These are phyloP conservation scores for Fraxinus nigra DNA, from an alignment of 305 asterid genomes.

Conservation along the genomic window DNA sequence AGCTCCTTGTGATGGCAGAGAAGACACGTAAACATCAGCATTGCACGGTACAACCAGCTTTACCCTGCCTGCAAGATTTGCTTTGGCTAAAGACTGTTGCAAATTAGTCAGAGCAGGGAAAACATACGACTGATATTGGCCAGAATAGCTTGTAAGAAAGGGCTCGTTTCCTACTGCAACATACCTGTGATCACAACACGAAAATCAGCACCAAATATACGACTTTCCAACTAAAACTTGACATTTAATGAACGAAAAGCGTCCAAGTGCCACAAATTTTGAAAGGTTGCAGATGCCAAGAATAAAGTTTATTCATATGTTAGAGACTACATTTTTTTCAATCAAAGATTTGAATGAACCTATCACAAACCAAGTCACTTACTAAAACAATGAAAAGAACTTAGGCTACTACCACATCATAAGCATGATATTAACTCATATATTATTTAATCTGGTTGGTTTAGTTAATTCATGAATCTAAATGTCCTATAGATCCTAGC, in stretches of 20 bases:
- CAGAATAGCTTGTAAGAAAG: slow-evolving; percentile 68
- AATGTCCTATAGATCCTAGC: not conserved
- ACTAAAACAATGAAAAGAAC: not conserved
- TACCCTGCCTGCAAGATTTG: slow-evolving; percentile 63
- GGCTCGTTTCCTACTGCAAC: slow-evolving; percentile 95
- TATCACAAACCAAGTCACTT: not conserved
- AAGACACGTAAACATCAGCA: slow-evolving; percentile 90
- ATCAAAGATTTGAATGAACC: not conserved
- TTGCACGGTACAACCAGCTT: slow-evolving; percentile 94
- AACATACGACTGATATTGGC: slow-evolving; percentile 73
- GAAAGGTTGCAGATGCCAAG: not conserved
- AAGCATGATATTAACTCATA: too few species aligned
- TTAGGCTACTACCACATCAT: too few species aligned
- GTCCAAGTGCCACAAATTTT: not conserved
- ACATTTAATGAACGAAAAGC: not conserved
- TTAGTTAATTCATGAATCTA: too few species aligned
- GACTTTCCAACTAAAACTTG: not conserved
- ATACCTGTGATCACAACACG: slow-evolving; percentile 44
- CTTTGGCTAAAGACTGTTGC: slow-evolving; percentile 67
- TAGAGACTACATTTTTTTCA: not conserved
- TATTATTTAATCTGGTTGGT: too few species aligned
- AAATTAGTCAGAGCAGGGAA: slow-evolving; percentile 65
- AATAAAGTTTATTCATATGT: not conserved
- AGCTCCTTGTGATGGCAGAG: slow-evolving; percentile 82
- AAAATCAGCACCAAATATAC: slow-evolving; percentile 16